Conservation (phyloP, 164 flowering plant genomes). For the Tetracentron sinense region DNA sequence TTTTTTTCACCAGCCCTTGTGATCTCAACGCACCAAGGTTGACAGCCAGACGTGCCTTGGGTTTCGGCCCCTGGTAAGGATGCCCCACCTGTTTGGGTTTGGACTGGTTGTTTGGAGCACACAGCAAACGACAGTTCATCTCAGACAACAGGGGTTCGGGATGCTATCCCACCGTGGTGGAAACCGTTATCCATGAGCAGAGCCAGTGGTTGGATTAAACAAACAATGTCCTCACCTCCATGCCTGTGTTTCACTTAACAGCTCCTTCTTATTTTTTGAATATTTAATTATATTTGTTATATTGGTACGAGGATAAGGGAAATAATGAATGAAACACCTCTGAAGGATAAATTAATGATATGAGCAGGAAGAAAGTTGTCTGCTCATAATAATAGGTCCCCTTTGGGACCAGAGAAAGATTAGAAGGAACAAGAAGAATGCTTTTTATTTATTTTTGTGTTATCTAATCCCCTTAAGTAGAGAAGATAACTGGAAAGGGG, state of each 20-base stretch:
- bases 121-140: slow-evolving; percentile 18
- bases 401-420: background rate
- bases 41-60: slow-evolving; percentile 89
- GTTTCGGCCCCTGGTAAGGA: slow-evolving; percentile 79
- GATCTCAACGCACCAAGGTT: slow-evolving; percentile 6
- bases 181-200: slow-evolving; percentile 91
- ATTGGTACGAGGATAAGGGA: background rate
- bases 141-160: slow-evolving; percentile 27
- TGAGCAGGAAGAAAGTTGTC: slow-evolving; percentile 7
- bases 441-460: background rate
- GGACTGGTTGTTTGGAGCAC: slow-evolving; percentile 23
- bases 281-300: slow-evolving; percentile 20
- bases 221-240: background rate
- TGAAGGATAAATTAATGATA: background rate
- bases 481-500: background rate
- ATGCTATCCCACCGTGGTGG: slow-evolving; percentile 53
- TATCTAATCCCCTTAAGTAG: too few species aligned
- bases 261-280: slow-evolving; percentile 19
- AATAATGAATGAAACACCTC: background rate
- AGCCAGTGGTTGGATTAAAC: slow-evolving; percentile 83
- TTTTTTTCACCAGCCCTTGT: background rate
- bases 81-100: slow-evolving; percentile 32
- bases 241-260: slow-evolving; percentile 15
- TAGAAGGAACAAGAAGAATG: background rate
- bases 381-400: slow-evolving; percentile 1